Evolutionary conservation across 345 rosid genomes (phyloP).

Genomic region (Eucalyptus tenuipes): DNA sequence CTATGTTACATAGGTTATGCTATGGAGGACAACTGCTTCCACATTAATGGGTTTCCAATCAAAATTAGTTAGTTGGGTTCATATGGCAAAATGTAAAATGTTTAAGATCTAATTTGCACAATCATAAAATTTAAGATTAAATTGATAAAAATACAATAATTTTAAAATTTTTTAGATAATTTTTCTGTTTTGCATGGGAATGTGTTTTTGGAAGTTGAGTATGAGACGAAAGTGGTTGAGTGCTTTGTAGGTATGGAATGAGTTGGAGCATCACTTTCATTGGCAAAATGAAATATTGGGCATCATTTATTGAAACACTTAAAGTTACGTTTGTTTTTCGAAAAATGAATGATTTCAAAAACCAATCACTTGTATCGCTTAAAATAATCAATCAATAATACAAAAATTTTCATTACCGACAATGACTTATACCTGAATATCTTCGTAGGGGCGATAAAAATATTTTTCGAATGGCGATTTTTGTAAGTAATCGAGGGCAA

Average conservation of each 20-base stretch:
- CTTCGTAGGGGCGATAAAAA: background rate
- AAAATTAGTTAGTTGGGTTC: accelerated
- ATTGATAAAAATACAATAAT: accelerated
- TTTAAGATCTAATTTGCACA: background rate
- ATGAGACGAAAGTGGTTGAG: background rate
- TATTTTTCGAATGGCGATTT: too few relatives aligned
- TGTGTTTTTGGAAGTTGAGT: background rate
- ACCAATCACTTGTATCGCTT: background rate
- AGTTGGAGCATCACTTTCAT: background rate
- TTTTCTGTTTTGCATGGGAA: background rate
- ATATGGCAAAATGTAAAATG: background rate
- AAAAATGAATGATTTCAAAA: too few relatives aligned
- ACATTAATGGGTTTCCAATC: accelerated
- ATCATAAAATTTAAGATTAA: accelerated
- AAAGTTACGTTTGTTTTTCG: accelerated
- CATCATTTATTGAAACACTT: background rate
- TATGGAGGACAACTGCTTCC: background rate
- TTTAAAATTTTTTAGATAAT: background rate
- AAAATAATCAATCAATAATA: too few relatives aligned
- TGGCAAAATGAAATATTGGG: background rate
- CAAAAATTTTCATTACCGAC: accelerated
- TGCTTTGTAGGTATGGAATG: background rate
- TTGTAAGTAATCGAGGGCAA: background rate
- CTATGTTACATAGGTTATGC: too few relatives aligned
- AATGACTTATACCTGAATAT: accelerated